These are phyloP conservation scores for Trichoderma hamatum DNA, from an alignment of 2,329 filamentous ascomycete genomes.

Conservation along the genomic window DNA sequence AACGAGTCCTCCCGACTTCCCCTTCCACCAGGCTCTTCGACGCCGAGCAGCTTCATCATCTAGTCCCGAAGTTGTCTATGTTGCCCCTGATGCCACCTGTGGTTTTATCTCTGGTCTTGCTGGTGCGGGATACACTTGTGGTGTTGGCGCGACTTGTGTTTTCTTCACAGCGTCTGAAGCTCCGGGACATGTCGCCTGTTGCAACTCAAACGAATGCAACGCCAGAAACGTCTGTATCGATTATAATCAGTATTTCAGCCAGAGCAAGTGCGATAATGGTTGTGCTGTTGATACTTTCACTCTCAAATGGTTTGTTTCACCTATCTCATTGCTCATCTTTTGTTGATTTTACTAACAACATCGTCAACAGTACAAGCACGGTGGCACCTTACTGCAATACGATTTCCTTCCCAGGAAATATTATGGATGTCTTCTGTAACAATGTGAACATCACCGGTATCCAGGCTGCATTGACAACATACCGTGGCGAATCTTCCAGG, in stretches of 20 bases:
- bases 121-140: constrained; percentile 47
- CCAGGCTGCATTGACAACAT: constrained; percentile 47
- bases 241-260: constrained; percentile 39
- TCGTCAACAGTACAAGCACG: constrained; percentile 40
- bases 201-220: constrained; percentile 39
- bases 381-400: constrained; percentile 50
- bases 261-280: constrained; percentile 45
- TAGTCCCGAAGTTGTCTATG: constrained; percentile 40
- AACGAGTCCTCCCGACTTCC: constrained; percentile 44
- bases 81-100: constrained; percentile 55
- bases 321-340: background rate
- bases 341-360: constrained; percentile 1
- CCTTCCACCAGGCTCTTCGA: constrained; percentile 36
- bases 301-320: constrained; percentile 48
- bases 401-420: constrained; percentile 45
- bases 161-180: constrained; percentile 41
- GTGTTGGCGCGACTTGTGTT: constrained; percentile 42
- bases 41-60: constrained; percentile 29
- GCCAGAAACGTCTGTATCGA: constrained; percentile 46
- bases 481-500: constrained; percentile 41
- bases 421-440: constrained; percentile 52
- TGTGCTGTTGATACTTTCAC: constrained; percentile 47
- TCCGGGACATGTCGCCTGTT: constrained; percentile 50
- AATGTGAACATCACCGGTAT: constrained; percentile 38
- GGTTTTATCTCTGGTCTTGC: constrained; percentile 50